phyloP scores from a whole-genome alignment of 164 flowering plant genomes.

The Annona cherimola region DNA sequence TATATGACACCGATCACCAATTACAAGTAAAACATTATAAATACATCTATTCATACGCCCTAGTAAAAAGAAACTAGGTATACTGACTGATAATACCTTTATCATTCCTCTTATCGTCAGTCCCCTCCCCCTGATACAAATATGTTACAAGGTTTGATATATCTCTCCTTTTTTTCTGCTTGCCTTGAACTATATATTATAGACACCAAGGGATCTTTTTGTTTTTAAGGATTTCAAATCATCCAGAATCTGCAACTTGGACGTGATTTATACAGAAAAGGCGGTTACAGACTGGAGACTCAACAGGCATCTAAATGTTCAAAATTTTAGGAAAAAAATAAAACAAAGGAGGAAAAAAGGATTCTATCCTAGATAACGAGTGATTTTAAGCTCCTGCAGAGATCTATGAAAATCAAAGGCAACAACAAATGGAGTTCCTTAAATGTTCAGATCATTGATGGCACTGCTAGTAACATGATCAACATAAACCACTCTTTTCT shows the following conservation, averaged over 20 bases:
- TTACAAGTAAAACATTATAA: too few relatives aligned
- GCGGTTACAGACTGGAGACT: not conserved
- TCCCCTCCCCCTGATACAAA: too few relatives aligned
- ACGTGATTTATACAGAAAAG: not conserved
- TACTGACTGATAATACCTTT: too few relatives aligned
- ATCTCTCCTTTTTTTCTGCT: not conserved
- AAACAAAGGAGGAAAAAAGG: not conserved
- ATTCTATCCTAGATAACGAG: not conserved
- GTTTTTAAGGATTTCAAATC: not conserved
- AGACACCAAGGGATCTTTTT: not conserved
- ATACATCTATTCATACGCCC: too few relatives aligned
- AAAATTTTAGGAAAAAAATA: not conserved
- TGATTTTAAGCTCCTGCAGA: not conserved
- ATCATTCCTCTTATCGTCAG: too few relatives aligned
- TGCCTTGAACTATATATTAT: not conserved
- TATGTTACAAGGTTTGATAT: not conserved
- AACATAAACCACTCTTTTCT: not conserved
- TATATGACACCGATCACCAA: too few relatives aligned
- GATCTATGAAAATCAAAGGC: not conserved
- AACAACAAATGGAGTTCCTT: not conserved
- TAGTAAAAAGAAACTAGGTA: too few relatives aligned
- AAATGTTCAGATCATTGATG: not conserved
- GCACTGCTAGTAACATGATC: not conserved
- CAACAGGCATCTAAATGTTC: not conserved
- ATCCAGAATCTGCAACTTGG: not conserved